Percentiles rank a stretch among this genome's conserved stretches.
Evolutionary conservation across 2,329 filamentous ascomycete species (phyloP).

Genomic region (Cytospora piceicola): DNA sequence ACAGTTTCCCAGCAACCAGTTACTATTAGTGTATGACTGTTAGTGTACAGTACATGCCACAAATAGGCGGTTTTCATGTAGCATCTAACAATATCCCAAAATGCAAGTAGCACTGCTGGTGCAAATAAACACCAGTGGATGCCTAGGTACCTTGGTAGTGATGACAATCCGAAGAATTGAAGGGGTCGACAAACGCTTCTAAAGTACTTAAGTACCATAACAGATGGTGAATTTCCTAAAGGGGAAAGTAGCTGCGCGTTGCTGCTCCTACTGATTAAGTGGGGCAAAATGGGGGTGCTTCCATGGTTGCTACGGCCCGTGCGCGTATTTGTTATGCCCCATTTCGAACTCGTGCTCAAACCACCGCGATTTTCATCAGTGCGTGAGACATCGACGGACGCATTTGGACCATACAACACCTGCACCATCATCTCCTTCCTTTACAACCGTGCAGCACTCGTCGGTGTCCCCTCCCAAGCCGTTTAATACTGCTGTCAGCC

Average conservation of each 20-base stretch:
- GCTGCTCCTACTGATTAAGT: conserved; percentile 30
- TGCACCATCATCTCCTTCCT: conserved; percentile 6
- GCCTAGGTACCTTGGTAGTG: too few relatives aligned
- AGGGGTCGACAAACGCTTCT: too few relatives aligned
- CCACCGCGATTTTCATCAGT: conserved; percentile 27
- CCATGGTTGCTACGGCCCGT: conserved; percentile 27
- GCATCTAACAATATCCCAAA: too few relatives aligned
- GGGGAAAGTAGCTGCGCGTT: conserved; percentile 21
- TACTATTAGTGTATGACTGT: too few relatives aligned
- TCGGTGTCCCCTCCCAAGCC: background rate
- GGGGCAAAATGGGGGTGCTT: conserved; percentile 13
- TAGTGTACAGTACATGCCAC: too few relatives aligned
- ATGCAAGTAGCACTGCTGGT: too few relatives aligned
- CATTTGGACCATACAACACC: conserved; percentile 21
- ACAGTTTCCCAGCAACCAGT: too few relatives aligned
- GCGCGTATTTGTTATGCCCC: conserved; percentile 38
- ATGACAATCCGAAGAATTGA: too few relatives aligned
- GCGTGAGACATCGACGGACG: conserved; percentile 1
- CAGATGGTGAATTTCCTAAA: conserved; percentile 2
- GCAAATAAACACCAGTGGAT: too few relatives aligned
- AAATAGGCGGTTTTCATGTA: too few relatives aligned
- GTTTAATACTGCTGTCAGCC: conserved; percentile 9
- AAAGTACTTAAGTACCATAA: background rate
- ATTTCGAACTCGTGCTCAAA: conserved; percentile 34
- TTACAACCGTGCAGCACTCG: conserved; percentile 13